These are phyloP conservation scores for Clavariopsis aquatica DNA, from an alignment of 495 filamentous ascomycete genomes.

Conservation along the genomic window DNA sequence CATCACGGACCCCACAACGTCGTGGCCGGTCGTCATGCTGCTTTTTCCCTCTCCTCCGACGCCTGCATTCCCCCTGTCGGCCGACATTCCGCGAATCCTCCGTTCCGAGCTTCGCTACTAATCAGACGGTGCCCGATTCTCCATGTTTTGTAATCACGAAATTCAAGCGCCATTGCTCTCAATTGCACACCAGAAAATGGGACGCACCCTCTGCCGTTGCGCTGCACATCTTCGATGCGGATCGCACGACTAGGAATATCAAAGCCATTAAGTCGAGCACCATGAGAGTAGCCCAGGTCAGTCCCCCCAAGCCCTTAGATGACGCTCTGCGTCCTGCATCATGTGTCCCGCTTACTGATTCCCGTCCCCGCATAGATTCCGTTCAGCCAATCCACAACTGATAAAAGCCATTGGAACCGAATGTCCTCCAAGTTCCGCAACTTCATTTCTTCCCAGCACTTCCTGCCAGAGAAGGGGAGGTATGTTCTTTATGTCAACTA, in stretches of 20 bases:
- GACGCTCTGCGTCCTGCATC: background rate
- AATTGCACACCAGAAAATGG: conserved; percentile 5
- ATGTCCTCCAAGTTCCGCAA: conserved; percentile 39
- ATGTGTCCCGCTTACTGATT: conserved; percentile 8
- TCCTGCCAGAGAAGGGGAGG: conserved; percentile 71
- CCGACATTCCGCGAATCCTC: background rate
- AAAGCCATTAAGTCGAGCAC: background rate
- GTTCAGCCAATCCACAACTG: background rate
- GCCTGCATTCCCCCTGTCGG: background rate
- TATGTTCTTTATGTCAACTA: conserved; percentile 78
- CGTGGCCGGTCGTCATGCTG: background rate
- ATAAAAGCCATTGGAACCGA: conserved; percentile 1
- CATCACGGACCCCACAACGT: background rate
- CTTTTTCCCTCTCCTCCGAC: background rate
- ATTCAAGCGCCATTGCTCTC: background rate
- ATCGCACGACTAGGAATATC: background rate
- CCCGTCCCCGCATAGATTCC: background rate
- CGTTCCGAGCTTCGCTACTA: conserved; percentile 11
- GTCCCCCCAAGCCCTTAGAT: background rate
- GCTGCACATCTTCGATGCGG: conserved; percentile 2
- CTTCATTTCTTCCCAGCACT: conserved; percentile 46
- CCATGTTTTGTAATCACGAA: conserved; percentile 31
- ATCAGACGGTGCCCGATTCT: conserved; percentile 15
- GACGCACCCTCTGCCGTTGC: background rate
- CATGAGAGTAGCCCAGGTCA: conserved; percentile 9